Evolutionary conservation across 2,329 filamentous ascomycete species (phyloP).

Genomic region (Neonectria punicea): DNA sequence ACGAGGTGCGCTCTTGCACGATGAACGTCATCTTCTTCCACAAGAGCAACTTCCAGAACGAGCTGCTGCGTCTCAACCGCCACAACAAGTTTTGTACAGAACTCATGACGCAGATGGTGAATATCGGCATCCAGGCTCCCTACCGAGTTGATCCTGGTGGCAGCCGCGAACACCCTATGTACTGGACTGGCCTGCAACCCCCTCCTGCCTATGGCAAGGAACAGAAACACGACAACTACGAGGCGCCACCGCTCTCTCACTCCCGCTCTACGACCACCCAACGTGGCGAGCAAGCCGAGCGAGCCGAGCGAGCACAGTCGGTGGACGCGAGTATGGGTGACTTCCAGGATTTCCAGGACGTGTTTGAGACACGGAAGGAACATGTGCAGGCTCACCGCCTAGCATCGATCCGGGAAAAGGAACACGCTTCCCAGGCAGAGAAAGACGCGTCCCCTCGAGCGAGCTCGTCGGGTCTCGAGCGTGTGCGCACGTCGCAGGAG

Average conservation of each 20-base stretch:
- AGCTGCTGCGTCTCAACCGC: slow-evolving; percentile 86
- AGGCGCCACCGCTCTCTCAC: slow-evolving; percentile 13
- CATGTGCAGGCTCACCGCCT: slow-evolving; percentile 49
- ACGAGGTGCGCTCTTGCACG: slow-evolving; percentile 85
- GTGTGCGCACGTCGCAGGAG: slow-evolving; percentile 37
- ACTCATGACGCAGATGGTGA: slow-evolving; percentile 85
- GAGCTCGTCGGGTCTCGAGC: slow-evolving; percentile 44
- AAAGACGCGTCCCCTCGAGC: slow-evolving; percentile 40
- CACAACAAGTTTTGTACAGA: slow-evolving; percentile 96
- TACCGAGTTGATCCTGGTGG: slow-evolving; percentile 69
- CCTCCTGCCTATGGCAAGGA: slow-evolving; percentile 50
- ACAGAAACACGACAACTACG: slow-evolving; percentile 24
- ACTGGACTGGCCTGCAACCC: slow-evolving; percentile 52
- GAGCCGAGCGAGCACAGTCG: slow-evolving; percentile 31
- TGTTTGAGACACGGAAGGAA: slow-evolving; percentile 56
- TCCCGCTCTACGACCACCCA: slow-evolving; percentile 9
- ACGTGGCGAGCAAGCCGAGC: slow-evolving; percentile 9
- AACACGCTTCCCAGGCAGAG: slow-evolving; percentile 44
- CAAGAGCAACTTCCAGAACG: slow-evolving; percentile 97
- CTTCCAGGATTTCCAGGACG: slow-evolving; percentile 54
- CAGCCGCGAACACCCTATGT: slow-evolving; percentile 75
- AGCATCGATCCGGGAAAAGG: slow-evolving; percentile 52
- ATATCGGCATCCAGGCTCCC: slow-evolving; percentile 87
- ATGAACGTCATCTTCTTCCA: slow-evolving; percentile 97
- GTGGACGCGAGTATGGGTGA: slow-evolving; percentile 48